These are phyloP conservation scores for Lodderomyces elongisporus DNA, from an alignment of 1,139 yeast species.

Conservation along the genomic window DNA sequence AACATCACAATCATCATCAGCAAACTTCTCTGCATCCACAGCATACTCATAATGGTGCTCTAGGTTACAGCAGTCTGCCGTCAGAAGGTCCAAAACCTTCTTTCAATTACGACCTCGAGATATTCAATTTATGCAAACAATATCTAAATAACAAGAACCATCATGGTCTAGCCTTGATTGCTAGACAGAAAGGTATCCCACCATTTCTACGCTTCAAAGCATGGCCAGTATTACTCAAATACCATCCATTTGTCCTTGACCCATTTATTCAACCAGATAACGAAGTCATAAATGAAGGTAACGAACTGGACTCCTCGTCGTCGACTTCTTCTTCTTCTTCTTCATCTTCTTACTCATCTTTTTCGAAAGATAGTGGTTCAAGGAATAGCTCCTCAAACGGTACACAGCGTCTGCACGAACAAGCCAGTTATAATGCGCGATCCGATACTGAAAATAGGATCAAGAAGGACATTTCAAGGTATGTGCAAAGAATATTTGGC, in stretches of 20 bases:
- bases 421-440: constrained; percentile 10
- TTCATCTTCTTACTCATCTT: neutral
- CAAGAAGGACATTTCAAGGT: constrained; percentile 48
- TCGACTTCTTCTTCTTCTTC: constrained; percentile 1
- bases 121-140: constrained; percentile 32
- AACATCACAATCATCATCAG: constrained; percentile 2
- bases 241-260: constrained; percentile 77
- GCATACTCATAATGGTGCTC: too few species aligned
- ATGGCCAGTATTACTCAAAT: constrained; percentile 79
- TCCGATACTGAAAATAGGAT: constrained; percentile 29
- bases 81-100: constrained; percentile 26
- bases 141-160: constrained; percentile 51
- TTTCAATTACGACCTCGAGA: constrained; percentile 38
- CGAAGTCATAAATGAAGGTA: constrained; percentile 15
- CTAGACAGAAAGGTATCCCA: constrained; percentile 82
- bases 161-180: constrained; percentile 70
- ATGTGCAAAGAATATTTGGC: constrained; percentile 40
- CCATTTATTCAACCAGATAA: constrained; percentile 66
- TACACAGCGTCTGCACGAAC: too few species aligned
- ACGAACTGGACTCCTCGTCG: constrained; percentile 7
- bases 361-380: neutral
- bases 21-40: too few species aligned
- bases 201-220: constrained; percentile 71
- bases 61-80: too few species aligned
- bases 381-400: neutral